Evolutionary conservation across 805 yeast species (phyloP).

Genomic region (Suhomyces xylopsoci): DNA sequence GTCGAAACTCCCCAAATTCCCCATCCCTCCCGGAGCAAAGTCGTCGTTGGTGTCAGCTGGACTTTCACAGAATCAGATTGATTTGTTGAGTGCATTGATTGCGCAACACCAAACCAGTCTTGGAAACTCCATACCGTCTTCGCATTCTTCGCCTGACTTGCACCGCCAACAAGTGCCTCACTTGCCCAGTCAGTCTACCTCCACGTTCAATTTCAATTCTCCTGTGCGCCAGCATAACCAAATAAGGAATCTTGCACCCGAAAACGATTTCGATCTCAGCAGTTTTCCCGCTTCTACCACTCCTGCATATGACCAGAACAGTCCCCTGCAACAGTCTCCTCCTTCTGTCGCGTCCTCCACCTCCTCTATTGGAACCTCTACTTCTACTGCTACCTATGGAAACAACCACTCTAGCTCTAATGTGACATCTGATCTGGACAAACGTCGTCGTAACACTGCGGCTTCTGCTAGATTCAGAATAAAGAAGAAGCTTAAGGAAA

Average conservation of each 20-base stretch:
- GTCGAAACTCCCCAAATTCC: constrained; percentile 53
- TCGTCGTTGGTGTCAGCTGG: constrained; percentile 64
- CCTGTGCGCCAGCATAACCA: constrained; percentile 15
- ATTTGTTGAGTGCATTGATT: constrained; percentile 66
- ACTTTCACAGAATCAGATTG: constrained; percentile 64
- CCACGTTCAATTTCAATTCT: constrained; percentile 6
- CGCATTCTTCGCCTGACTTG: not conserved
- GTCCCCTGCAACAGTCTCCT: constrained; percentile 10
- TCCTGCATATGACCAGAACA: constrained; percentile 3
- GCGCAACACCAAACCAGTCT: constrained; percentile 57
- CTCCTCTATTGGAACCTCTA: constrained; percentile 1
- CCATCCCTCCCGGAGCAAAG: constrained; percentile 73
- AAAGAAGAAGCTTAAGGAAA: constrained; percentile 58
- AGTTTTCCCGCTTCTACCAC: not conserved
- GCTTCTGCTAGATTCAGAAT: constrained; percentile 65
- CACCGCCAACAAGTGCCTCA: constrained; percentile 7
- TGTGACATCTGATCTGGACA: constrained; percentile 36
- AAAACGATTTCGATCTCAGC: not conserved
- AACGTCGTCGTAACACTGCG: constrained; percentile 57
- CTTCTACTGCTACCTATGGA: not conserved
- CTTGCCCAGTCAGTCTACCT: constrained; percentile 7
- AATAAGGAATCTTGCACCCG: not conserved
- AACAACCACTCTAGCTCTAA: constrained; percentile 1
- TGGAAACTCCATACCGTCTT: constrained; percentile 10
- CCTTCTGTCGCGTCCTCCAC: constrained; percentile 4